Evolutionary conservation across 2,329 filamentous ascomycete species (phyloP).

Genomic region (Claviceps cyperi): DNA sequence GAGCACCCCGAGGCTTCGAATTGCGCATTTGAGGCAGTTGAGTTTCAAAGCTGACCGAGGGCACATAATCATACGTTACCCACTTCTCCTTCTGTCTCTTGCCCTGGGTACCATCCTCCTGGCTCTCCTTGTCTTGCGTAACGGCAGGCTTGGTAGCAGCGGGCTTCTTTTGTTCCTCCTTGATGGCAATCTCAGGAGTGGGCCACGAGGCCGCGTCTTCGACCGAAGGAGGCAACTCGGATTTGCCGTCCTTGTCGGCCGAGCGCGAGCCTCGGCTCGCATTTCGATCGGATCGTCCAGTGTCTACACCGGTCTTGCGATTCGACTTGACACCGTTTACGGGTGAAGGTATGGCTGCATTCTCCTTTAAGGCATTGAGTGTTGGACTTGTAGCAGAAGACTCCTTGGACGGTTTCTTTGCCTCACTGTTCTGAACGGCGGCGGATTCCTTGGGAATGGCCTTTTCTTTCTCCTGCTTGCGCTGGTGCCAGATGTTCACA

Average conservation of each 20-base stretch:
- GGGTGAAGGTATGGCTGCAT: constrained; percentile 6
- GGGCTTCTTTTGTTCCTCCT: constrained; percentile 60
- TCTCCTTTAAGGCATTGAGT: constrained; percentile 11
- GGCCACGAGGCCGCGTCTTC: constrained; percentile 76
- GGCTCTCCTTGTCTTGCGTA: constrained; percentile 48
- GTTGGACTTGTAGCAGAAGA: constrained; percentile 3
- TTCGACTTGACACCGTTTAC: constrained; percentile 26
- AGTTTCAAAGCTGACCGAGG: constrained; percentile 75
- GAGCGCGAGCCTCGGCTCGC: constrained; percentile 33
- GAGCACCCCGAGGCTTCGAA: constrained; percentile 35
- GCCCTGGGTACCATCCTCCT: constrained; percentile 30
- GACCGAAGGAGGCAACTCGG: constrained; percentile 43
- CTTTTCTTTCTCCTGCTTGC: constrained; percentile 51
- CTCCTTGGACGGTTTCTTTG: constrained; percentile 24
- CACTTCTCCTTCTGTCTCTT: constrained; percentile 69
- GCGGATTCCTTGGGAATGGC: constrained; percentile 22
- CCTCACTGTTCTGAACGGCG: constrained; percentile 23
- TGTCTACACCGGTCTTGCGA: constrained; percentile 27
- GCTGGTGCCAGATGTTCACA: constrained; percentile 80
- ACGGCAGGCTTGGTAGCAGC: constrained; percentile 39
- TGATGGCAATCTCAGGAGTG: constrained; percentile 61
- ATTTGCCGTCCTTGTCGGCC: constrained; percentile 25
- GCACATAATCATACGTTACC: constrained; percentile 70
- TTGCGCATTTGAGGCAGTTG: constrained; percentile 46
- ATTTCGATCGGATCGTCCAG: constrained; percentile 24